These are phyloP conservation scores for Trametes maxima DNA, from an alignment of 768 basidiomycete genomes.

Conservation along the genomic window DNA sequence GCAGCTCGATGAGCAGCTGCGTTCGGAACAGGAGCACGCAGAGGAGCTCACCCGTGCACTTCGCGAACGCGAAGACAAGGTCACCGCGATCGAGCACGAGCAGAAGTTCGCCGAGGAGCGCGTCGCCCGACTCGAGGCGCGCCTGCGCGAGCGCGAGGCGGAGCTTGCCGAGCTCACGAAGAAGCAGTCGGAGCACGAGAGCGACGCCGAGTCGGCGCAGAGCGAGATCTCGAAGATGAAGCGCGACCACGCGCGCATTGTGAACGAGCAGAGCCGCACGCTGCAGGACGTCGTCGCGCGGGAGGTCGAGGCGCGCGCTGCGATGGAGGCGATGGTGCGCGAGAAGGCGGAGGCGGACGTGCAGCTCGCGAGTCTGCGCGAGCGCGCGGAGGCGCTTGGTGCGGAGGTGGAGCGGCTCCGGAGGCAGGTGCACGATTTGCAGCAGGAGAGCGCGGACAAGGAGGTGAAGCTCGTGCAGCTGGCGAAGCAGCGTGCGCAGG, in stretches of 20 bases:
- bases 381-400: constrained; percentile 51
- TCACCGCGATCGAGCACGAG: constrained; percentile 56
- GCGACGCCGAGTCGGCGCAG: constrained; percentile 54
- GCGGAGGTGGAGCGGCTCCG: constrained; percentile 60
- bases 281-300: constrained; percentile 50
- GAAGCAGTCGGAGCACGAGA: constrained; percentile 50
- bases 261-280: constrained; percentile 50
- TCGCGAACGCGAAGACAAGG: constrained; percentile 55
- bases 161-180: constrained; percentile 53
- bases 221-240: constrained; percentile 57
- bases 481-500: constrained; percentile 62
- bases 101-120: constrained; percentile 56
- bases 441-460: constrained; percentile 82
- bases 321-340: constrained; percentile 51
- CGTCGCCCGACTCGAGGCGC: constrained; percentile 55
- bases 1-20: constrained; percentile 57
- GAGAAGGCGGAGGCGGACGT: constrained; percentile 61
- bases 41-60: constrained; percentile 49
- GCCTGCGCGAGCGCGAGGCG: constrained; percentile 56
- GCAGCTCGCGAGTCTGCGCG: constrained; percentile 48
- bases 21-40: constrained; percentile 53
- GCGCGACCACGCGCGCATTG: constrained; percentile 53
- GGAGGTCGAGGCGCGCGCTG: constrained; percentile 47
- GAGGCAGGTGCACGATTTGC: constrained; percentile 65
- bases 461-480: constrained; percentile 79